phyloP scores from a whole-genome alignment of 2,329 filamentous ascomycete genomes.

The Xylaria sp. region DNA sequence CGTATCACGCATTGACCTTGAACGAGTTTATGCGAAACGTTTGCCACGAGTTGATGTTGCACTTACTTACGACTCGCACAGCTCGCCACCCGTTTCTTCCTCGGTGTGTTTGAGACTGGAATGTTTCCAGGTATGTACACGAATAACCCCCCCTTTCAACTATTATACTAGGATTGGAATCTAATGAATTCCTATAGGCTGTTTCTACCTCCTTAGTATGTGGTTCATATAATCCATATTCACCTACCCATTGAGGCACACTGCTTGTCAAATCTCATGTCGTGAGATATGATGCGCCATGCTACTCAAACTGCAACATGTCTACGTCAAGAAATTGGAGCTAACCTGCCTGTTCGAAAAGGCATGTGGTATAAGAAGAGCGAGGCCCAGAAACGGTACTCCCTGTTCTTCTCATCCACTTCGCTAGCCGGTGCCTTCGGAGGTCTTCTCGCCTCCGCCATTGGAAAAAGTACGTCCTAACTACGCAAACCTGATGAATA shows the following conservation, averaged over 20 bases:
- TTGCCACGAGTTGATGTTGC: neutral
- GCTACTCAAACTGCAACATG: neutral
- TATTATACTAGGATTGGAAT: neutral
- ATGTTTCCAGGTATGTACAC: slow-evolving; percentile 41
- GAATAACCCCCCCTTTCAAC: neutral
- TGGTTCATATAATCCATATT: slow-evolving; percentile 47
- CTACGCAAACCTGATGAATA: neutral
- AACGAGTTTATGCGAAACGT: neutral
- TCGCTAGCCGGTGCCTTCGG: slow-evolving; percentile 79
- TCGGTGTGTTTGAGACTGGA: slow-evolving; percentile 70
- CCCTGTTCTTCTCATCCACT: slow-evolving; percentile 86
- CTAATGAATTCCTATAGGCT: slow-evolving; percentile 48
- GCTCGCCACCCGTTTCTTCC: slow-evolving; percentile 76
- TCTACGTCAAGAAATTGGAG: neutral
- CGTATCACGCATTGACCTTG: neutral
- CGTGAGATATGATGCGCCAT: neutral
- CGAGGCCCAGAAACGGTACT: slow-evolving; percentile 87
- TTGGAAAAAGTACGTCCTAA: slow-evolving; percentile 60
- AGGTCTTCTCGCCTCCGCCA: slow-evolving; percentile 76
- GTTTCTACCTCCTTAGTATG: slow-evolving; percentile 61
- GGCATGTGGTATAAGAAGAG: slow-evolving; percentile 84
- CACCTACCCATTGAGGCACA: neutral
- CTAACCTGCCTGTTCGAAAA: slow-evolving; percentile 22
- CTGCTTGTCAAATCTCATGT: neutral
- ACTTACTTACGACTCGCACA: slow-evolving; percentile 8